These are phyloP conservation scores for Onygena corvina DNA, from an alignment of 2,329 filamentous ascomycete genomes.

Conservation along the genomic window DNA sequence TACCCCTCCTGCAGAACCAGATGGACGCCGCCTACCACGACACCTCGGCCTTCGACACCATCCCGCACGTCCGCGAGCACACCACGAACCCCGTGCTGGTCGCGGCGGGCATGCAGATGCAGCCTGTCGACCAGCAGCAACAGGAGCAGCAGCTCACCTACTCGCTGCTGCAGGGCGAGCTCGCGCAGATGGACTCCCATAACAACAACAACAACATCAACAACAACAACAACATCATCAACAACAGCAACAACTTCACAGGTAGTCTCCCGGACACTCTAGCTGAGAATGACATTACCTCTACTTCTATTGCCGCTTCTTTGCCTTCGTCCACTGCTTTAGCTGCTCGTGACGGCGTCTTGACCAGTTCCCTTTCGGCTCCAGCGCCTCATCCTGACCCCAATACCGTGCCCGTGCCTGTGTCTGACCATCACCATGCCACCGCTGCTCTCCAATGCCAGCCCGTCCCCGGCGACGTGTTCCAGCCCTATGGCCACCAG, in stretches of 20 bases:
- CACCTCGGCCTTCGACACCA: conserved; percentile 46
- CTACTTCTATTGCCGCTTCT: too few relatives aligned
- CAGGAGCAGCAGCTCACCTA: conserved; percentile 11
- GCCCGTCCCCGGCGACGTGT: background rate
- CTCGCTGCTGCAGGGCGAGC: conserved; percentile 11
- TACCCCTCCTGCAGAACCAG: conserved; percentile 58
- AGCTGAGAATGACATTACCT: conserved; percentile 17
- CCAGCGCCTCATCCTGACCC: conserved; percentile 2
- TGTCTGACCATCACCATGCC: background rate
- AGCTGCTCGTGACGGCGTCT: conserved; percentile 4
- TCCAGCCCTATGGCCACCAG: background rate
- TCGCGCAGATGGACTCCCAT: conserved; percentile 8
- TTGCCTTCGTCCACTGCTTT: too few relatives aligned
- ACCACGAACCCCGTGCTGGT: conserved; percentile 3
- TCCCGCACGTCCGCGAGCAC: conserved; percentile 18
- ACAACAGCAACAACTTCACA: too few relatives aligned
- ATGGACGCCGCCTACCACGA: conserved; percentile 62
- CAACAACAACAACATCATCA: too few relatives aligned
- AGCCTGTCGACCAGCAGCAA: conserved; percentile 10
- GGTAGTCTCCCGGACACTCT: conserved; percentile 24
- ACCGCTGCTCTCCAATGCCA: conserved; percentile 2
- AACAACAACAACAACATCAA: too few relatives aligned
- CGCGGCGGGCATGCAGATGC: conserved; percentile 8
- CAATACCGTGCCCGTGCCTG: background rate
- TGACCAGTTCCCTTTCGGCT: background rate